Evolutionary conservation across 2,329 filamentous ascomycete species (phyloP), one percentile per base, ranked within the genome.

Genomic region (Pseudogymnoascus sp.): DNA sequence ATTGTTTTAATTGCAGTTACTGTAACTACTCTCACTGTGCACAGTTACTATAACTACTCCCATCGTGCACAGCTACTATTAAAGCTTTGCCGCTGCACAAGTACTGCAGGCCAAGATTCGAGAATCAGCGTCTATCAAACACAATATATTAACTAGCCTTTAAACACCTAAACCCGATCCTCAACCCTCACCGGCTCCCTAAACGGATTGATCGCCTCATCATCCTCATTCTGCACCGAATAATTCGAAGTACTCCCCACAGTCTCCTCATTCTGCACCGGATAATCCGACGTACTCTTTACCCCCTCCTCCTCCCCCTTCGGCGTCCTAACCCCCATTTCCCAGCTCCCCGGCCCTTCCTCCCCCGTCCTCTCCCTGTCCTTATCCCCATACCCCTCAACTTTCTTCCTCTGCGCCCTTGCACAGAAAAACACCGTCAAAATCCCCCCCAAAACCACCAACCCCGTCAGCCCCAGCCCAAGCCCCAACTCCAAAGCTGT

Each of bases 401-500:
- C n/a, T 7, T 6, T 16, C 37, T n/a, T 40, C 37, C n/a, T 40
- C 37, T 19, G 6, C 37, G 1, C 6, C 37, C 37, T 40, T n/a
- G 37, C n/a, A 40, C 7, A 40, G 10, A 40, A 16, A 7, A 16
- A 5, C 14, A n/a, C 1, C 37, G n/a, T 14, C 37, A 38, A 8
- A 16, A 16, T 7, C 37, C n/a, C n/a, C 8, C n/a, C 6, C n/a
- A 19, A 6, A 3, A 40, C 7, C n/a, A 40, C 37, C 6, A 40
- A 16, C 37, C 37, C 37, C n/a, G 37, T n/a, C 6, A 14, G 6
- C 7, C 37, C 37, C n/a, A 40, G 37, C 7, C 37, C 37, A 8
- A 40, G 6, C 3, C 37, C 37, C 37, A 72, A 53, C 59, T 72
- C 72, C 7, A 70, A 64, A 59, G 66, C 69, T 29, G 40, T 61